Evolutionary conservation across 2,329 filamentous ascomycete genomes (phyloP), one percentile per base, ranked within the genome.

Genomic region (Ophiocordyceps camponoti-saundersi): DNA sequence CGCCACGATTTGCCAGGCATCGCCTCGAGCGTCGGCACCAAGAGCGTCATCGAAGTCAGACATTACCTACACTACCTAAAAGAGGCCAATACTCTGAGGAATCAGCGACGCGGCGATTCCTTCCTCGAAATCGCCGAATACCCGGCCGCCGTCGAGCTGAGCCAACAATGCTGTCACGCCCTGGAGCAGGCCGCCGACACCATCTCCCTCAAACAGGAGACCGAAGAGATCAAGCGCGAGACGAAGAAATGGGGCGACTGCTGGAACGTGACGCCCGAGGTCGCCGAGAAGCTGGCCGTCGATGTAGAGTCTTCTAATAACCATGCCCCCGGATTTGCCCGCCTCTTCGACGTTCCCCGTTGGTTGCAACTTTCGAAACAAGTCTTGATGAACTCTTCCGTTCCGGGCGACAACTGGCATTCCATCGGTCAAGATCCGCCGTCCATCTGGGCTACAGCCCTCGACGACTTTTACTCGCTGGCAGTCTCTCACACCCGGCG

Each of bases 401-500:
- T 73, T 41, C 64, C 69, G 13, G 75, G 78, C 47, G 71, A 76
- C 47, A 88, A 85, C 57, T 93, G 85, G 85, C 67, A 65, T 32
- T 69, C 67, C 39, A 55, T 84, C 8, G 70, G 72, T 20, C 70
- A 73, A n/a, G 70, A 75, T 48, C 67, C 67, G 3, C 88, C 88
- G 0, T 77, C 82, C 0, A 75, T 95, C 21, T 79, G 82, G 53
- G 75, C 79, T 7, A 88, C 85, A 2, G 79, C 84, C 0, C 71
- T 93, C n/a, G 71, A 76, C 6, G 85, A 92, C 53, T 81, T 95
- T 42, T 72, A 88, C 55, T 74, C 75, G 10, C 61, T 95, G 2
- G 68, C 74, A 0, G 59, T 83, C 1, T 82, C 75, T 46, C 53
- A 92, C 15, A 89, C 84, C 0, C 77, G 75, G 49, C 73, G 84